A percentile compares a stretch with the other conserved stretches of the same genome.
These are phyloP conservation scores for Phytopythium boreale DNA, from an alignment of 352 stramenopile genomes.

Conservation along the genomic window DNA sequence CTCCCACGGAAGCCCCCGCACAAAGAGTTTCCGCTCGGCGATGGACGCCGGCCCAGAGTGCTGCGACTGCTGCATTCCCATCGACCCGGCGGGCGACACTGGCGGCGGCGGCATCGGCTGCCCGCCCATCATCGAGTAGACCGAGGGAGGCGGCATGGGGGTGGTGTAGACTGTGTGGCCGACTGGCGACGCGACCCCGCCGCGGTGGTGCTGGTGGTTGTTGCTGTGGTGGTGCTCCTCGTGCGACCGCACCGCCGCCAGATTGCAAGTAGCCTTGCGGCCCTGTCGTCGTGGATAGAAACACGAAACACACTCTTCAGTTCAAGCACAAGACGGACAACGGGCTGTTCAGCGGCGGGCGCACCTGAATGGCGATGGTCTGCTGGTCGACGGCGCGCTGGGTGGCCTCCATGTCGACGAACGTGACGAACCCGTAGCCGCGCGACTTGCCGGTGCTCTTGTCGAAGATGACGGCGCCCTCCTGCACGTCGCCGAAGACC, in stretches of 20 bases:
- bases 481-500: slow-evolving; percentile 55
- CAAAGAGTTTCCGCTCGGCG: slow-evolving; percentile 59
- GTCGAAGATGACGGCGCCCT: slow-evolving; percentile 60
- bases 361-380: slow-evolving; percentile 54
- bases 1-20: slow-evolving; percentile 53
- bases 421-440: slow-evolving; percentile 68
- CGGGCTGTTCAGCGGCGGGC: slow-evolving; percentile 5
- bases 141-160: slow-evolving; percentile 7
- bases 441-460: slow-evolving; percentile 58
- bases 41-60: slow-evolving; percentile 10
- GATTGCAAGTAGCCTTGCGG: slow-evolving; percentile 44
- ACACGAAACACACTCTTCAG: neutral
- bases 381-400: slow-evolving; percentile 45
- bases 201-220: slow-evolving; percentile 9
- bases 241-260: slow-evolving; percentile 43
- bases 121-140: slow-evolving; percentile 18
- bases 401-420: slow-evolving; percentile 58
- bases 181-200: slow-evolving; percentile 4
- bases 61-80: slow-evolving; percentile 7
- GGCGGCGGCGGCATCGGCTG: slow-evolving; percentile 15
- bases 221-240: slow-evolving; percentile 33
- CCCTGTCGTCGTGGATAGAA: slow-evolving; percentile 15
- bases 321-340: no score
- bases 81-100: neutral
- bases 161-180: slow-evolving; percentile 40